Evolutionary conservation across 1,139 yeast species (phyloP), one percentile per base, ranked within the genome.

Genomic region (Yamadazyma aaseri): DNA sequence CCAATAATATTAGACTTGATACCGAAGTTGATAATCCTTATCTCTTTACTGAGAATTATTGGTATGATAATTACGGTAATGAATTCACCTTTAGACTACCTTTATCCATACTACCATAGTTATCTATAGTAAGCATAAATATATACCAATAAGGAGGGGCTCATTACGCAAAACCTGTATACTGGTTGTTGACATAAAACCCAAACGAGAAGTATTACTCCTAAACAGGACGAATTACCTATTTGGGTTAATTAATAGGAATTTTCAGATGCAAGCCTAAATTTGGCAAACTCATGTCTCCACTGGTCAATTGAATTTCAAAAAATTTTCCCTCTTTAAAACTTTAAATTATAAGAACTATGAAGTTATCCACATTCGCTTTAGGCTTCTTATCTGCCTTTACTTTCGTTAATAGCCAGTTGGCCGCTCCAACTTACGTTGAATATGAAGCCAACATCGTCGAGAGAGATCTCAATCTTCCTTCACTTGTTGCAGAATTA

Each of bases 61-160:
- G 53, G 43, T 48, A 47, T 32, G 62, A 60, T 16, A 55, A 51
- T 29, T 42, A 44, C 20, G 72, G 71, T 8, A 54, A 57, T 24
- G 67, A 63, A 32, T 56, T 66, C 35, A 53, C 56, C 31, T 64
- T 67, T 38, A 53, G 60, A 30, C 46, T 68, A 6, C 69, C 69
- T 4, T 31, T 64, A 14, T 45, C 52, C 5, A 34, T 63, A 2
- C 37, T 61, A 17, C 55, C 56, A 12, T 43, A 42, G 34, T 7
- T 10, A 10, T 7, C 21, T n/a, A n/a, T n/a, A n/a, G n/a, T n/a
- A n/a, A n/a, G n/a, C n/a, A n/a, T n/a, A n/a, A n/a, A n/a, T n/a
- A n/a, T n/a, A n/a, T n/a, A n/a, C n/a, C n/a, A n/a, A n/a, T n/a
- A n/a, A n/a, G n/a, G n/a, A n/a, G n/a, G n/a, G n/a, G n/a, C n/a